A percentile compares a stretch with the other conserved stretches of the same genome.
Evolutionary conservation across 805 yeast genomes (phyloP).

Genomic region (Saturnispora bothae): DNA sequence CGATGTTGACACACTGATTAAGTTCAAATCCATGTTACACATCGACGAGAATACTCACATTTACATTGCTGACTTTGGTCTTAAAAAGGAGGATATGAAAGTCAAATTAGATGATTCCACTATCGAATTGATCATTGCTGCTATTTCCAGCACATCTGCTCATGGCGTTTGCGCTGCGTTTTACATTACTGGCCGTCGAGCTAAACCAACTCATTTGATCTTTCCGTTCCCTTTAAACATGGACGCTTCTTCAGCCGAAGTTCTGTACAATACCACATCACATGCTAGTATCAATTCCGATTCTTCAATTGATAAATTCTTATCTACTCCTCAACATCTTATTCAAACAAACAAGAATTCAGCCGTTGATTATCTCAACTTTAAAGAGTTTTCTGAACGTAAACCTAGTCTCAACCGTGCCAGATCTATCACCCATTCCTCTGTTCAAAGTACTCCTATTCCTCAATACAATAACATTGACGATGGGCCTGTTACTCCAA

Average conservation of each 20-base stretch:
- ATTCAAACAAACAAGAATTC: constrained; percentile 29
- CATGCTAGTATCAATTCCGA: constrained; percentile 41
- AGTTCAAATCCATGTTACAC: constrained; percentile 32
- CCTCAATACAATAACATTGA: neutral
- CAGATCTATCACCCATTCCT: constrained; percentile 20
- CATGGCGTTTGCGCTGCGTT: too few species aligned
- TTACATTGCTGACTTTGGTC: constrained; percentile 10
- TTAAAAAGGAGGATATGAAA: constrained; percentile 8
- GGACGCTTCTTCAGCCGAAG: constrained; percentile 9
- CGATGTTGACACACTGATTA: constrained; percentile 29
- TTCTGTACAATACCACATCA: constrained; percentile 37
- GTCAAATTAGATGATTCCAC: constrained; percentile 6
- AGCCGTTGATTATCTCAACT: constrained; percentile 42
- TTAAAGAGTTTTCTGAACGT: constrained; percentile 33
- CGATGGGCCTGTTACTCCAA: constrained; percentile 3
- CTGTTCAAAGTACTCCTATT: constrained; percentile 5
- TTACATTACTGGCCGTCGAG: too few species aligned
- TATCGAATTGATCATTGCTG: neutral
- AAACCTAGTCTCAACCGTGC: constrained; percentile 22
- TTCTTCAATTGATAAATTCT: constrained; percentile 33
- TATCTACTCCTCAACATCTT: constrained; percentile 57
- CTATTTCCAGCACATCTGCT: too few species aligned
- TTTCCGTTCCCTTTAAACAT: too few species aligned
- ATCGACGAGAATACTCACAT: constrained; percentile 6
- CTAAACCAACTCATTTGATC: too few species aligned